These are phyloP conservation scores for Hypoxylon sp. DNA, from an alignment of 2,329 filamentous ascomycete genomes.

Conservation along the genomic window DNA sequence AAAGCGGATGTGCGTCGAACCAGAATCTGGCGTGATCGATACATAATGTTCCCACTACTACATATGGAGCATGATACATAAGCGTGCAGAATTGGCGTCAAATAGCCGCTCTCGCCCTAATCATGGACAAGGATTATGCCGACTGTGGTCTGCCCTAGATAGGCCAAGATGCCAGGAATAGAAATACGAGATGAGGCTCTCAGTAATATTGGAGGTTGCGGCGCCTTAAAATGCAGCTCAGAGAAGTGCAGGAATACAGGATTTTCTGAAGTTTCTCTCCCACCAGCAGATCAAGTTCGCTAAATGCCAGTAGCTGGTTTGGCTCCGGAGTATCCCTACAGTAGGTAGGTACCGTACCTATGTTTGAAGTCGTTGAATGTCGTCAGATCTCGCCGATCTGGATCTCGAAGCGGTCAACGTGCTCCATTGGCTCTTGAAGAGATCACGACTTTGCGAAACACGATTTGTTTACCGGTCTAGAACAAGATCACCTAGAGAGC, in stretches of 20 bases:
- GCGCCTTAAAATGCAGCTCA: constrained; percentile 32
- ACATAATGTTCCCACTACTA: constrained; percentile 22
- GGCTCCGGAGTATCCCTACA: not conserved
- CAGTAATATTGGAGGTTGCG: constrained; percentile 18
- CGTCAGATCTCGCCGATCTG: constrained; percentile 33
- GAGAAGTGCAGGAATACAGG: constrained; percentile 31
- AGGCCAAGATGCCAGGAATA: constrained; percentile 37
- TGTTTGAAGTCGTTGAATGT: constrained; percentile 15
- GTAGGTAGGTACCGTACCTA: not conserved
- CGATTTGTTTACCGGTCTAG: constrained; percentile 14
- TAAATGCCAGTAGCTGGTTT: constrained; percentile 6
- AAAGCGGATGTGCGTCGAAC: constrained; percentile 19
- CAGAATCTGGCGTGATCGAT: constrained; percentile 30
- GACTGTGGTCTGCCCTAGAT: constrained; percentile 21
- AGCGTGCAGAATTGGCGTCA: constrained; percentile 40
- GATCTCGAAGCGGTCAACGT: constrained; percentile 13
- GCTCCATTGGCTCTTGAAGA: constrained; percentile 16
- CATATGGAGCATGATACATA: constrained; percentile 30
- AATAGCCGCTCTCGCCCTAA: constrained; percentile 35
- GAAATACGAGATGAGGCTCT: constrained; percentile 45
- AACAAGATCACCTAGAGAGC: constrained; percentile 11
- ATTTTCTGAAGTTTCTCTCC: constrained; percentile 21
- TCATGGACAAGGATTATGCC: constrained; percentile 32
- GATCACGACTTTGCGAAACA: constrained; percentile 17
- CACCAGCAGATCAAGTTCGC: constrained; percentile 19